Evolutionary conservation across 352 stramenopile species (phyloP).

Genomic region (Phytophthora aleatoria): DNA sequence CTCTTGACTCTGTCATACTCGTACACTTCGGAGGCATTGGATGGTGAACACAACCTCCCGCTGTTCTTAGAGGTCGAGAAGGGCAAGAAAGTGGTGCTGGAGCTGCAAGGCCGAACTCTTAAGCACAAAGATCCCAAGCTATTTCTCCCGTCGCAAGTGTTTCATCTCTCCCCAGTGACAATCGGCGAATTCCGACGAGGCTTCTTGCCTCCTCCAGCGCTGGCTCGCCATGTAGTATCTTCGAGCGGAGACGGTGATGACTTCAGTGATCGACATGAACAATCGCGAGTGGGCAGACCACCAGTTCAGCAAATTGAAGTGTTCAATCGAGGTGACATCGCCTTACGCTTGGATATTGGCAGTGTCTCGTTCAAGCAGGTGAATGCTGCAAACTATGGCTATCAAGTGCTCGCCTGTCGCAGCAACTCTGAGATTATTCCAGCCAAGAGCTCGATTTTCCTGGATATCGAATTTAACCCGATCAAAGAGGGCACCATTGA

Average conservation of each 20-base stretch:
- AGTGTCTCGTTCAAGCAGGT: conserved; percentile 57
- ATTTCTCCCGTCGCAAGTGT: conserved; percentile 62
- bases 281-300: conserved; percentile 28
- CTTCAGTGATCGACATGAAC: conserved; percentile 4
- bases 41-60: conserved; percentile 84
- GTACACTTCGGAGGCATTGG: conserved; percentile 75
- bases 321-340: conserved; percentile 76
- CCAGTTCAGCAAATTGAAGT: conserved; percentile 76
- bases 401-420: conserved; percentile 58
- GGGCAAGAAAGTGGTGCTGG: conserved; percentile 88
- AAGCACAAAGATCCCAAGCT: conserved; percentile 61
- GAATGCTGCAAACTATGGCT: conserved; percentile 58
- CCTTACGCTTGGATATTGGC: conserved; percentile 69
- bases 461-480: conserved; percentile 83
- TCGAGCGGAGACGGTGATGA: conserved; percentile 9
- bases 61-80: conserved; percentile 89
- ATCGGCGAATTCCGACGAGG: conserved; percentile 64
- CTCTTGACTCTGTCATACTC: conserved; percentile 70
- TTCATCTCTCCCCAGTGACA: conserved; percentile 72
- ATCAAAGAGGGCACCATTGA: conserved; percentile 62
- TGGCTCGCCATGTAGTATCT: conserved; percentile 2
- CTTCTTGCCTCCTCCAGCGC: conserved; percentile 20
- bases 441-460: conserved; percentile 57
- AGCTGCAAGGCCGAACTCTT: conserved; percentile 87
- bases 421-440: conserved; percentile 64